Conservation (phyloP, 2,329 filamentous ascomycete species). For the Diplodia corticola region DNA sequence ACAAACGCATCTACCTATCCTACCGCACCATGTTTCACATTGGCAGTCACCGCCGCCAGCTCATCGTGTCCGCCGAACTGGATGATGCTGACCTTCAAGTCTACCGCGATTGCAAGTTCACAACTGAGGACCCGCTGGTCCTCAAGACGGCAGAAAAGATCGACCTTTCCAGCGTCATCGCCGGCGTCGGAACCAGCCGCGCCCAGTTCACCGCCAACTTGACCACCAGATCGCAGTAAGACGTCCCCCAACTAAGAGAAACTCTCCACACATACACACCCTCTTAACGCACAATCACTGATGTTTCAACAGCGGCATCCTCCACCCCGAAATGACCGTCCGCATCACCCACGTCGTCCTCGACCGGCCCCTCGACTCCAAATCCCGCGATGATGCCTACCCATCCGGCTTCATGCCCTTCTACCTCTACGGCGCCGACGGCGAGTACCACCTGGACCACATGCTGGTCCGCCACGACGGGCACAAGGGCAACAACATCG, state of each 20-base stretch:
- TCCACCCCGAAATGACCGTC: slow-evolving; percentile 35
- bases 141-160: slow-evolving; percentile 32
- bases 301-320: not conserved
- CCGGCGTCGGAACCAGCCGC: not conserved
- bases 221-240: not conserved
- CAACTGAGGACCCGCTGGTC: slow-evolving; percentile 31
- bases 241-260: too few relatives aligned
- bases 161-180: slow-evolving; percentile 29
- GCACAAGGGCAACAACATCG: slow-evolving; percentile 40
- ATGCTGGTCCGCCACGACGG: slow-evolving; percentile 39
- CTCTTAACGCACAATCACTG: not conserved
- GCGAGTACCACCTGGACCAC: slow-evolving; percentile 45
- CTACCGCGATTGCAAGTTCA: slow-evolving; percentile 31
- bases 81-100: slow-evolving; percentile 25
- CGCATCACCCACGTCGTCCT: slow-evolving; percentile 26
- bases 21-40: slow-evolving; percentile 44
- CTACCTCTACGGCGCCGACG: slow-evolving; percentile 44
- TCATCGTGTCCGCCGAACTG: slow-evolving; percentile 38
- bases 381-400: slow-evolving; percentile 38
- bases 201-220: not conserved
- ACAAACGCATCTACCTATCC: slow-evolving; percentile 36
- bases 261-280: not conserved
- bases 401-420: slow-evolving; percentile 45
- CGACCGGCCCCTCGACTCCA: slow-evolving; percentile 40
- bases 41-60: slow-evolving; percentile 44